Conservation (phyloP, 2,329 filamentous ascomycete genomes). For the Cordyceps cicadae region DNA sequence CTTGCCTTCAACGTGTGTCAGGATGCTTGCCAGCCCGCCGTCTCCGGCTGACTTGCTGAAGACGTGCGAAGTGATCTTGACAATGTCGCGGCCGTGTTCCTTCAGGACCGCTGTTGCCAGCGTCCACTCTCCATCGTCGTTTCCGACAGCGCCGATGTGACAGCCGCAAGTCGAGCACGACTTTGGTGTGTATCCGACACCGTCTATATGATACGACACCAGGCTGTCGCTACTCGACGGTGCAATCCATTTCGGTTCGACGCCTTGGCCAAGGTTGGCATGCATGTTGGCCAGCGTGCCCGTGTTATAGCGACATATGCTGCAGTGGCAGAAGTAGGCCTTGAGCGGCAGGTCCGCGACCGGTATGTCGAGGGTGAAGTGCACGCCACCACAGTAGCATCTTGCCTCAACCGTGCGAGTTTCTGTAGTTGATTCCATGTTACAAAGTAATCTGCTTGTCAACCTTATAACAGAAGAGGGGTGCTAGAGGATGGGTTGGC, state of each 20-base stretch:
- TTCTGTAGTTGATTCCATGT: neutral
- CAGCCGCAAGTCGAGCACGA: conserved; percentile 40
- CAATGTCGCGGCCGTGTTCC: conserved; percentile 26
- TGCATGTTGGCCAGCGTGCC: conserved; percentile 37
- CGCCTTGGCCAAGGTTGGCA: conserved; percentile 25
- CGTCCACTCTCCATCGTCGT: conserved; percentile 28
- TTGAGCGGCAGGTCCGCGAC: conserved; percentile 30
- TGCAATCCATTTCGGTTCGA: conserved; percentile 30
- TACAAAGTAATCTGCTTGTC: neutral
- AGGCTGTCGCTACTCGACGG: conserved; percentile 31
- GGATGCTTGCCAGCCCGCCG: conserved; percentile 28
- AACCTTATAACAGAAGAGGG: neutral
- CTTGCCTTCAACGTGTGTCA: conserved; percentile 25
- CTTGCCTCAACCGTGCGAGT: conserved; percentile 28
- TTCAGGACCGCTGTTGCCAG: conserved; percentile 33
- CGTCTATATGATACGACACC: conserved; percentile 27
- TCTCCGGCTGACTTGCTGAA: conserved; percentile 30
- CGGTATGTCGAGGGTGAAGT: conserved; percentile 34
- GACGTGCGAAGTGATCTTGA: conserved; percentile 27
- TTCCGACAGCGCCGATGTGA: conserved; percentile 31
- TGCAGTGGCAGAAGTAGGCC: conserved; percentile 38
- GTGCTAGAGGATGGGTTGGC: neutral
- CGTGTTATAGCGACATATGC: conserved; percentile 34
- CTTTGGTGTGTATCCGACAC: conserved; percentile 25
- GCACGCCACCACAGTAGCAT: conserved; percentile 36